Conservation (phyloP, 1,284 basidiomycete genomes). For the Retiboletus flavoniger region DNA sequence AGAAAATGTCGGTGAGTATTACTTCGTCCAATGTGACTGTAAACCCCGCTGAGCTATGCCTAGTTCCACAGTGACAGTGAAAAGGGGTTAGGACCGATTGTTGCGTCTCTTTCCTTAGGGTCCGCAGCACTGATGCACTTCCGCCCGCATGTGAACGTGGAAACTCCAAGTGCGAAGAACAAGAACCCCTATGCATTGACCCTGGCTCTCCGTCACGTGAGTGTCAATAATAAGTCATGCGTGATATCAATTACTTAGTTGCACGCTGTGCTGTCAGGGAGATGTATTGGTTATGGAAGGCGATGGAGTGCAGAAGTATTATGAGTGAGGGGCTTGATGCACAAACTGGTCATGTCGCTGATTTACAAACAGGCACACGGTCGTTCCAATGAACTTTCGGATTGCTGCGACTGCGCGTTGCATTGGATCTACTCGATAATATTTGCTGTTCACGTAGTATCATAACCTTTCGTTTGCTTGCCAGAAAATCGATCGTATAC, state of each 20-base stretch:
- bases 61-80: slow-evolving; percentile 79
- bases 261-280: slow-evolving; percentile 45
- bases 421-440: slow-evolving; percentile 36
- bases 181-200: slow-evolving; percentile 45
- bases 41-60: slow-evolving; percentile 4
- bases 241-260: background rate
- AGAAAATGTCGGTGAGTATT: slow-evolving; percentile 73
- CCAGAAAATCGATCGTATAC: background rate
- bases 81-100: slow-evolving; percentile 63
- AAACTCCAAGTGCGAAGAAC: slow-evolving; percentile 33
- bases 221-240: slow-evolving; percentile 25
- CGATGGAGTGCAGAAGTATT: slow-evolving; percentile 58
- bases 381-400: slow-evolving; percentile 50
- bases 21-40: background rate
- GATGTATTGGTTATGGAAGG: slow-evolving; percentile 78
- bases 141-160: slow-evolving; percentile 44
- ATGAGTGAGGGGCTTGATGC: slow-evolving; percentile 52
- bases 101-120: slow-evolving; percentile 72
- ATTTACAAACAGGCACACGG: slow-evolving; percentile 42
- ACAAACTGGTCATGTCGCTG: background rate
- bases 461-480: background rate
- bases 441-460: background rate
- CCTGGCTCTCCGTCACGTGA: slow-evolving; percentile 64
- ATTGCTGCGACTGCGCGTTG: slow-evolving; percentile 55
- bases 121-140: slow-evolving; percentile 76